phyloP scores from a whole-genome alignment of 108 stramenopile genomes.

The Bacterosira constricta region DNA sequence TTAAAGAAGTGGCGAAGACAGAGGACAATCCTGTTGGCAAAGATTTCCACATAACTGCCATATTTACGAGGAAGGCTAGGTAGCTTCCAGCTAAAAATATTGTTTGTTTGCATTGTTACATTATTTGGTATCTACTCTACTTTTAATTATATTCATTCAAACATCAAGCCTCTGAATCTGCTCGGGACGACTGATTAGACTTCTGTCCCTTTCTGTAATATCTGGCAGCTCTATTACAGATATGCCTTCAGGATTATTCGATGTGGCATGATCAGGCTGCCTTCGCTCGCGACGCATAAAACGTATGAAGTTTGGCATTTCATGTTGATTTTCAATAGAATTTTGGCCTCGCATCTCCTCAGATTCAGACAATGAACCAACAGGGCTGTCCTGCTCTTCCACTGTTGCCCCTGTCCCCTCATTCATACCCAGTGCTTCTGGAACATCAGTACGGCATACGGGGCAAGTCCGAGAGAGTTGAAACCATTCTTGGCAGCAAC shows the following conservation, averaged over 20 bases:
- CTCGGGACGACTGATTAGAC: too few relatives aligned
- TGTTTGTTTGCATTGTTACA: too few relatives aligned
- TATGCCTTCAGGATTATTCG: background rate
- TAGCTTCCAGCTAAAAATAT: too few relatives aligned
- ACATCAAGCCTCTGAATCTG: too few relatives aligned
- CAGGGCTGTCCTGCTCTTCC: constrained; percentile 12
- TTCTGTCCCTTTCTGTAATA: too few relatives aligned
- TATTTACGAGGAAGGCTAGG: too few relatives aligned
- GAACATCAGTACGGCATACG: constrained; percentile 68
- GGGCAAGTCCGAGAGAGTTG: constrained; percentile 73
- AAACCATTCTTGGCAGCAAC: constrained; percentile 73
- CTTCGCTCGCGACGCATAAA: background rate
- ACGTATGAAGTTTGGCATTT: background rate
- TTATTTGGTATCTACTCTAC: too few relatives aligned
- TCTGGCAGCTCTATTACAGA: background rate
- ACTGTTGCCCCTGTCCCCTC: constrained; percentile 3
- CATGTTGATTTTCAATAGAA: background rate
- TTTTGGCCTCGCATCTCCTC: background rate
- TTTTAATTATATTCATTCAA: too few relatives aligned
- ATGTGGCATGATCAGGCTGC: background rate
- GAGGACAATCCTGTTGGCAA: too few relatives aligned
- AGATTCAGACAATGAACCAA: background rate
- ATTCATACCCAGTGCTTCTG: constrained; percentile 32
- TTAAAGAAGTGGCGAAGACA: too few relatives aligned
- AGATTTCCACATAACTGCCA: too few relatives aligned